A percentile compares a stretch with the other conserved stretches of the same genome.
Evolutionary conservation across 208 protist species (phyloP).

Genomic region (Leishmania tarentolae): DNA sequence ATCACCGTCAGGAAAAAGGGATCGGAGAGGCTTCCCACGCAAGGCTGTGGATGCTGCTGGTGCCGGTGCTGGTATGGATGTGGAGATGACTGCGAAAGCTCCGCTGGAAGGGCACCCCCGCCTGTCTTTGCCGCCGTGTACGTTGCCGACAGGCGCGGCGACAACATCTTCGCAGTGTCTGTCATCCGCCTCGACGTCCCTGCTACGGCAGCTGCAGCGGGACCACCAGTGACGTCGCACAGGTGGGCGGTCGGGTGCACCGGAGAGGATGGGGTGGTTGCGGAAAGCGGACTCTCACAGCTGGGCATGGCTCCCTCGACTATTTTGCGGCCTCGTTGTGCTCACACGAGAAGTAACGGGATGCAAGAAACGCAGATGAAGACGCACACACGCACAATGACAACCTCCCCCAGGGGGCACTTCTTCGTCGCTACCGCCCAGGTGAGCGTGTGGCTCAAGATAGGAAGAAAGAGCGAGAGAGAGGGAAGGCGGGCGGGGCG

Average conservation of each 20-base stretch:
- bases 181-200: background rate
- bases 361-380: background rate
- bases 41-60: background rate
- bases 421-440: background rate
- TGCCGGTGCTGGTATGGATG: background rate
- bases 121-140: background rate
- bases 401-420: background rate
- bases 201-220: background rate
- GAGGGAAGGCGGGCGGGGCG: too few relatives aligned
- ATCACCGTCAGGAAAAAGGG: conserved; percentile 13
- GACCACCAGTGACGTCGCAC: background rate
- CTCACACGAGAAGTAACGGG: background rate
- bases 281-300: background rate
- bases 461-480: background rate
- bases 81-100: background rate
- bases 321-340: background rate
- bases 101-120: background rate
- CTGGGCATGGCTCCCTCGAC: background rate
- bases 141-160: background rate
- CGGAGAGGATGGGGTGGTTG: background rate
- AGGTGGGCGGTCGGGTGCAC: background rate
- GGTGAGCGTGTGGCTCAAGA: background rate
- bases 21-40: background rate
- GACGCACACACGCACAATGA: background rate
- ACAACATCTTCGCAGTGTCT: background rate